Percentiles rank a stretch among this genome's conserved stretches.
These are phyloP conservation scores for Physaria fendleri DNA, from an alignment of 345 rosid species.

Conservation along the genomic window DNA sequence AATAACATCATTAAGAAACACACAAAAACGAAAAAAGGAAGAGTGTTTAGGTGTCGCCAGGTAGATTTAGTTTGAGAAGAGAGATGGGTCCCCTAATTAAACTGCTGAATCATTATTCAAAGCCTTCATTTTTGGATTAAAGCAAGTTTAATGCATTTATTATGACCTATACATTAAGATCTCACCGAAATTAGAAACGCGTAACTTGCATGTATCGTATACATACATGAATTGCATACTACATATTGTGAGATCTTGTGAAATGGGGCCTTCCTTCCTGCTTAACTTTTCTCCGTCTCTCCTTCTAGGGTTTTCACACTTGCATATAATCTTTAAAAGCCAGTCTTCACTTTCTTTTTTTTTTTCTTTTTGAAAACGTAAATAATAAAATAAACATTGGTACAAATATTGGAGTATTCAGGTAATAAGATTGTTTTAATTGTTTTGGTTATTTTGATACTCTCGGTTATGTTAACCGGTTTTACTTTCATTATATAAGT, in stretches of 20 bases:
- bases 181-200: background rate
- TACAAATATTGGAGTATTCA: too few species aligned
- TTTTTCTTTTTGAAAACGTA: too few species aligned
- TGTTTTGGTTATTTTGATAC: too few species aligned
- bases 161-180: background rate
- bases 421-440: too few species aligned
- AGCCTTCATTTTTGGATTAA: constrained; percentile 9
- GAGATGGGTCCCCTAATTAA: constrained; percentile 5
- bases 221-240: background rate
- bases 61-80: constrained; percentile 13
- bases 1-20: background rate
- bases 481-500: too few species aligned
- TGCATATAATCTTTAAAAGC: constrained; percentile 47
- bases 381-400: too few species aligned
- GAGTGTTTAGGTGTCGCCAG: constrained; percentile 31
- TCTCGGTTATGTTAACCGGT: too few species aligned
- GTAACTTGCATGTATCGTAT: background rate
- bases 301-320: constrained; percentile 43
- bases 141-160: background rate
- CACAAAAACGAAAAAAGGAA: background rate
- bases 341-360: background rate
- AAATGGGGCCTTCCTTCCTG: constrained; percentile 32
- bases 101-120: constrained; percentile 22
- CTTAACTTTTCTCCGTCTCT: constrained; percentile 48
- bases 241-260: background rate